These are phyloP conservation scores for Penicillium sp. DNA, from an alignment of 2,329 filamentous ascomycete genomes.

Conservation along the genomic window DNA sequence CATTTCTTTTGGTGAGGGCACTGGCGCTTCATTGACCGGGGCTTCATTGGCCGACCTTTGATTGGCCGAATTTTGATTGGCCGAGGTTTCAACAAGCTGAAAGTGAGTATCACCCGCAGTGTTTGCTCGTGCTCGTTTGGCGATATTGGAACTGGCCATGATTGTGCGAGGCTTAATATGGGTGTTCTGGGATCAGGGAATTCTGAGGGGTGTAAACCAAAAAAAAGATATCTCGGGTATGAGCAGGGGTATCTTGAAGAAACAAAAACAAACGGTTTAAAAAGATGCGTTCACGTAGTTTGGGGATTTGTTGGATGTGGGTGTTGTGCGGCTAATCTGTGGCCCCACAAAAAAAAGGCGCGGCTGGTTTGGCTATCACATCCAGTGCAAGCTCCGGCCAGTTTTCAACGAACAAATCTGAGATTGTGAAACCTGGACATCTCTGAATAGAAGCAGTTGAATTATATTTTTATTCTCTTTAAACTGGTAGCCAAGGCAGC, in stretches of 20 bases:
- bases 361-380: too few relatives aligned
- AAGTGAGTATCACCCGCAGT: not conserved
- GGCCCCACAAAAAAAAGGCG: not conserved
- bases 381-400: not conserved
- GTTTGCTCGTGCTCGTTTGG: not conserved
- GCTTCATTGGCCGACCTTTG: not conserved
- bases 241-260: not conserved
- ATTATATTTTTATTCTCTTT: not conserved
- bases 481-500: not conserved
- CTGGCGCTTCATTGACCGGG: not conserved
- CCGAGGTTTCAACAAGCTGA: not conserved
- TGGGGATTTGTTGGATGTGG: not conserved
- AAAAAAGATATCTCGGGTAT: not conserved
- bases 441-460: too few relatives aligned
- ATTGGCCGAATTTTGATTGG: not conserved
- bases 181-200: not conserved
- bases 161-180: not conserved
- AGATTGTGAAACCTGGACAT: too few relatives aligned
- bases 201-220: not conserved
- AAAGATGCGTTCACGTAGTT: not conserved
- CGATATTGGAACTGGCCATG: not conserved
- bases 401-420: too few relatives aligned
- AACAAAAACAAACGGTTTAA: not conserved
- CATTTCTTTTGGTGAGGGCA: not conserved
- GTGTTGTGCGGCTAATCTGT: not conserved